A percentile compares a stretch with the other conserved stretches of the same genome.
These are phyloP conservation scores for Rhodotorula taiwanensis DNA, from an alignment of 768 basidiomycete species.

Conservation along the genomic window DNA sequence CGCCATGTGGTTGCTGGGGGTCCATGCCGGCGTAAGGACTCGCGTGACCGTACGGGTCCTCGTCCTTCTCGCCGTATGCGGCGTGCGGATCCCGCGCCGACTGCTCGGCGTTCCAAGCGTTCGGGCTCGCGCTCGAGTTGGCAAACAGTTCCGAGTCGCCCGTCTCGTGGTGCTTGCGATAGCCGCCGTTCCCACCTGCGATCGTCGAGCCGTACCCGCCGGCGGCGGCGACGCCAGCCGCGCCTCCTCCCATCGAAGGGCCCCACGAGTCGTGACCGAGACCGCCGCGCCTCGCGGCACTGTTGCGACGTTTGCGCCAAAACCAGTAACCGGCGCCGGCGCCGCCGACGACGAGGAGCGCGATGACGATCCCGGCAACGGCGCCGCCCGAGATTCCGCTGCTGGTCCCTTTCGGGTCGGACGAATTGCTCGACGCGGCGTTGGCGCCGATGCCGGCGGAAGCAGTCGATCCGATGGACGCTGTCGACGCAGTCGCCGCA, in stretches of 20 bases:
- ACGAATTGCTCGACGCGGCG: background rate
- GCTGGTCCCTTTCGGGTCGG: background rate
- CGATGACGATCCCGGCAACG: conserved; percentile 29
- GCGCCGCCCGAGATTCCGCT: conserved; percentile 20
- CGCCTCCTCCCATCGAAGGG: background rate
- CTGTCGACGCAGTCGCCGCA: conserved; percentile 4
- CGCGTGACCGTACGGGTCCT: background rate
- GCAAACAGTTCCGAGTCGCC: conserved; percentile 9
- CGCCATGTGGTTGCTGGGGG: background rate
- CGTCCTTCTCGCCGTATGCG: conserved; percentile 5
- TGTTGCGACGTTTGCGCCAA: conserved; percentile 12
- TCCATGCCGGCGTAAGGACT: background rate
- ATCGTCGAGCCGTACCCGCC: background rate
- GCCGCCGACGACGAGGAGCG: conserved; percentile 16
- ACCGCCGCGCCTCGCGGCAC: background rate
- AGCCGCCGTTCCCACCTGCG: background rate
- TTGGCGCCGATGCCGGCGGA: background rate
- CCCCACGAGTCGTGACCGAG: background rate
- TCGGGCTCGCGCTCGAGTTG: conserved; percentile 7
- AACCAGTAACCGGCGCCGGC: conserved; percentile 12
- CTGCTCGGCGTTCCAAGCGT: conserved; percentile 3
- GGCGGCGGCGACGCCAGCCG: background rate
- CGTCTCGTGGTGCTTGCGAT: conserved; percentile 29
- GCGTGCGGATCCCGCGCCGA: background rate
- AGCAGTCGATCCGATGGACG: background rate